Base-by-base conservation (phyloP, 78 protist species). In the Isochrysis galbana region DNA sequence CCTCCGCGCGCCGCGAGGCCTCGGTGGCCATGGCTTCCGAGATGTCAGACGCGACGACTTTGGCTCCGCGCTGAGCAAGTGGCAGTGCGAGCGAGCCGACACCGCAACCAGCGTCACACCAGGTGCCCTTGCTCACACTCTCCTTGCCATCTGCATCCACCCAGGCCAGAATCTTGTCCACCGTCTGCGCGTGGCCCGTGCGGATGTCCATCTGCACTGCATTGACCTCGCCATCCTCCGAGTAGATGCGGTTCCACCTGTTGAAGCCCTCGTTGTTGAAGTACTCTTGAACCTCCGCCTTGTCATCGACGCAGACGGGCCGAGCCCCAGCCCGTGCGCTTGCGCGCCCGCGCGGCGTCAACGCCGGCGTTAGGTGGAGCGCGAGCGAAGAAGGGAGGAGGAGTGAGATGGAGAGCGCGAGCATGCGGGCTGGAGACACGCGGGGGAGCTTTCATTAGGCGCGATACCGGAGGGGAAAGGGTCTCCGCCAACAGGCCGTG, bases 21-120 rank as follows among this genome's bases (percentile, higher is more conserved):
- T 80, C 88, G 14, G 34, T 1, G 26, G 19, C 88, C 88, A 80
- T 80, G 29, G 88, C 88, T 2, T 3, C 47, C 29, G 32, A 11
- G 36, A 80, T 80, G 88, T 80, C 88, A 0, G 46, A 51, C 22
- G 92, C 78, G 2, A 4, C 11, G 7, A 90, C 92, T 55, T 39
- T n/a, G 1, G 92, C 92, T 0, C 92, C 92, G 67, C 78, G 72
- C 86, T 23, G 54, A 3, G 92, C 92, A 38, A 90, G 92, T 42
- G 92, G 92, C 17, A 90, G 2, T 2, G 92, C 46, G 36, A 90
- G 92, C 46, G 87, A 70, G 69, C 92, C 92, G 34, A 69, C 78
- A 42, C 92, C 92, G 26, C 92, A 90, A n/a, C 92, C 92, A 0
- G 92, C 92, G 36, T 90, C 92, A 38, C 86, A 67, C 4, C 45